Base-by-base conservation (phyloP, 2,329 filamentous ascomycete species). In the Aspergillaceae sp. region DNA sequence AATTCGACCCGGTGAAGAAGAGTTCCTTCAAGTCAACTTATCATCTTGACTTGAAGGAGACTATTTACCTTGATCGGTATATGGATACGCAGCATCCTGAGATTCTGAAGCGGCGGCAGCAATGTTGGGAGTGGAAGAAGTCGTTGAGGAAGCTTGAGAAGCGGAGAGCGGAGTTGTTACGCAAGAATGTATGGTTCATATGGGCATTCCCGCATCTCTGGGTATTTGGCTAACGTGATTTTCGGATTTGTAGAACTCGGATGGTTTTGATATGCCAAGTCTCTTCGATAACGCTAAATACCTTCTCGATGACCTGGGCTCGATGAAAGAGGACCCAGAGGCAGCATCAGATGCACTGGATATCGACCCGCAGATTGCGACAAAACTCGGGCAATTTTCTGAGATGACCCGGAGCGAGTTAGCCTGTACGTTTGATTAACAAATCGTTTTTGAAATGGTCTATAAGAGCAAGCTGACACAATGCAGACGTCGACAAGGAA, bases 51-150 rank as follows among this genome's bases (percentile, higher is more conserved):
- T 80, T 98, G n/a, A 82, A 84, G 4, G 84, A 92, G 53, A 83
- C 77, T 2, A 75, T 98, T 8, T 94, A 87, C 60, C 74, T 98
- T 44, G 92, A 97, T 66, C 80, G 90, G 29, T 98, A 94, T 64
- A 84, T 90, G 76, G 78, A 79, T 4, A 72, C 76, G 1, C 72
- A 75, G 4, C 74, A 80, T 36, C 78, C 82, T 2, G 69, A 76
- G 1, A 69, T 88, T 2, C 78, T 86, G 61, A 70, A 75, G 38
- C 74, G 78, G 38, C 81, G 88, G 29, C 76, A 82, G 50, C 73
- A 83, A 50, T 80, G 80, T 40, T 96, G 91, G 91, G 76, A 78
- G 40, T 80, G 85, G 66, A 86, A 87, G 51, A 75, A 77, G 48
- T 73, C 80, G 40, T 67, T 92, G 8, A 74, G 73, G 30, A 67